These are phyloP conservation scores for Metarhizium rileyi DNA, from an alignment of 2,329 filamentous ascomycete genomes.

Conservation along the genomic window DNA sequence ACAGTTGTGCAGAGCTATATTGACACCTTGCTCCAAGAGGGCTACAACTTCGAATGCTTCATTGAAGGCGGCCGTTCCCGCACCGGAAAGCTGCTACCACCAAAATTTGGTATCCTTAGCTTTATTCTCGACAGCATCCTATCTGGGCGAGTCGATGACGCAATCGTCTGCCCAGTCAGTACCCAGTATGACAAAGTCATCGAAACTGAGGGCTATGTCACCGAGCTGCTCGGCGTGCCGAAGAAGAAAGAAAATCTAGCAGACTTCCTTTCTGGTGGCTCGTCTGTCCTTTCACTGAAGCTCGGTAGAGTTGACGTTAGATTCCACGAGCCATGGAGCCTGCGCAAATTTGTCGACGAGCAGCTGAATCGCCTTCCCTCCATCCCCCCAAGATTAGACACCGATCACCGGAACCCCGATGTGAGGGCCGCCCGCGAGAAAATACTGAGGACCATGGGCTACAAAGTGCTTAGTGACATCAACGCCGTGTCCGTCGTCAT, in stretches of 20 bases:
- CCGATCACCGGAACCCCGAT: constrained; percentile 36
- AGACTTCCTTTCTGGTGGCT: constrained; percentile 76
- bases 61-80: constrained; percentile 90
- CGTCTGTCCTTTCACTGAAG: constrained; percentile 78
- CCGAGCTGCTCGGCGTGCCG: constrained; percentile 82
- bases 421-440: constrained; percentile 53
- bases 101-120: constrained; percentile 89
- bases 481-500: constrained; percentile 95
- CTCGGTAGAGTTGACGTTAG: constrained; percentile 89
- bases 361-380: constrained; percentile 51
- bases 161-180: constrained; percentile 89
- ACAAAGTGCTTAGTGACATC: constrained; percentile 87
- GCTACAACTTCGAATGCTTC: constrained; percentile 95
- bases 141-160: constrained; percentile 79
- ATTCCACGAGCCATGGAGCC: constrained; percentile 93
- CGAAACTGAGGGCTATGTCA: constrained; percentile 94
- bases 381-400: constrained; percentile 31
- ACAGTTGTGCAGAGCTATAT: constrained; percentile 96
- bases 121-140: constrained; percentile 87
- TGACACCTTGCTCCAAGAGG: constrained; percentile 80
- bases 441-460: constrained; percentile 77
- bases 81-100: constrained; percentile 85
- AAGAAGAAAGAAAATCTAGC: constrained; percentile 92
- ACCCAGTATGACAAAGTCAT: constrained; percentile 99
- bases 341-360: constrained; percentile 69